Evolutionary conservation across 768 basidiomycete species (phyloP), one percentile per base, ranked within the genome.

Genomic region (Heimioporus sp.): DNA sequence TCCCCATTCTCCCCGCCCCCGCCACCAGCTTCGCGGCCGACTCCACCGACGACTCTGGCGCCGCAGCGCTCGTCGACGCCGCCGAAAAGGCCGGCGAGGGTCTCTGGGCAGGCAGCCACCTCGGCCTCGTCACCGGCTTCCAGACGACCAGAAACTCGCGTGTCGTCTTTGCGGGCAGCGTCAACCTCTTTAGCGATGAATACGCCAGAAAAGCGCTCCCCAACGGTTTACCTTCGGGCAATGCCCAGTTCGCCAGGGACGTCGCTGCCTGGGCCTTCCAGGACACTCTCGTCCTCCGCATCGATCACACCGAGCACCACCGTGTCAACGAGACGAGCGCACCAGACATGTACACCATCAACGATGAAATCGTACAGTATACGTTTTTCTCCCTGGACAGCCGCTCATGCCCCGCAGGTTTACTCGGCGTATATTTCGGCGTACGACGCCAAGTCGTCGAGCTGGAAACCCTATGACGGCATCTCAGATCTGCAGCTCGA

Each of bases 191-290:
- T 69, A 83, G 80, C 24, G 87, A 99, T 63, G 81, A 82, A 51
- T 86, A 81, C 52, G 83, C 82, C 5, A 76, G 76, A 42, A 90
- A 86, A 62, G 75, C 80, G 35, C 72, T 90, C 20, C 69, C 76
- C 19, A 76, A 85, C 40, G 84, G 83, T 10, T 72, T 76, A 17
- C 73, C 78, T 47, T 82, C 87, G 2, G 91, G 89, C 16, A 99
- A 99, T 65, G 72, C 74, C 8, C 81, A 81, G 50, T 87, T 97
- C 54, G 80, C 76, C 3, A 72, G 76, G 44, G 92, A 96, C 56
- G 68, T 98, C 39, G 80, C 86, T 4, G 79, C 82, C 6, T 99
- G 96, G 96, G 82, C 87, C 0, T 96, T 98, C 85, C 89, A 92
- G 60, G 90, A 97, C 68, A 79, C 80, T 2, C 76, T 83, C 12